These are phyloP conservation scores for Leishmania tarentolae DNA, from an alignment of 208 protist species.

Conservation along the genomic window DNA sequence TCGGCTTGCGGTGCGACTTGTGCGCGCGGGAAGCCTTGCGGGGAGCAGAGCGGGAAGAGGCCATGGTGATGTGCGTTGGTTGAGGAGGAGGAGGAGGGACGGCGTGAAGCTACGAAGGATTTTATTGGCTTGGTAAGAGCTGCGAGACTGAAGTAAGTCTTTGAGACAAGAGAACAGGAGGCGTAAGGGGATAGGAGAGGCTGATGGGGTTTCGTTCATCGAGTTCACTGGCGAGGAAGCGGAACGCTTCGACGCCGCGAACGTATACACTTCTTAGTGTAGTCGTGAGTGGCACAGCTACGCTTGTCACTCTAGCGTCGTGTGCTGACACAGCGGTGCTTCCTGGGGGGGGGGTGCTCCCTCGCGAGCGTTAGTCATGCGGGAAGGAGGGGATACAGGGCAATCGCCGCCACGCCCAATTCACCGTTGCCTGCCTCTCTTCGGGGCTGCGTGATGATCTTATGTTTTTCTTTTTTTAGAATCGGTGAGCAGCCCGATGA, in stretches of 20 bases:
- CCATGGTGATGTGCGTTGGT: constrained; percentile 34
- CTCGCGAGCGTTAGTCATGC: not conserved
- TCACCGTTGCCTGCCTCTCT: not conserved
- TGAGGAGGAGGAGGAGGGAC: not conserved
- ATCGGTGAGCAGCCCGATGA: not conserved
- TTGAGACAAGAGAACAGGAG: not conserved
- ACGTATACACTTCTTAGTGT: not conserved
- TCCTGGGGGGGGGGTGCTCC: not conserved
- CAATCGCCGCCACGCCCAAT: not conserved
- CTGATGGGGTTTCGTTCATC: not conserved
- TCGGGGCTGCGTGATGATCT: not conserved
- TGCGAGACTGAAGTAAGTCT: not conserved
- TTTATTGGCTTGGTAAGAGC: not conserved
- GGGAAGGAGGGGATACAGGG: not conserved
- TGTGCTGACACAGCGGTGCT: not conserved
- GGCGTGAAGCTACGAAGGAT: not conserved
- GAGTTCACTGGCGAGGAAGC: not conserved
- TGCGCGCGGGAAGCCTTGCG: constrained; percentile 19
- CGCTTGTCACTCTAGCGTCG: not conserved
- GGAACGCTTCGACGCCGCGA: not conserved
- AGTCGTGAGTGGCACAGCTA: not conserved
- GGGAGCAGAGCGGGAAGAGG: constrained; percentile 49
- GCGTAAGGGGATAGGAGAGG: not conserved
- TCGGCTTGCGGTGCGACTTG: constrained; percentile 70
- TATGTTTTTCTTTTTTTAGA: not conserved